Percentiles rank a stretch among this genome's conserved stretches.
Conservation (phyloP, 2,329 filamentous ascomycete species). For the Colletotrichum sp. region DNA sequence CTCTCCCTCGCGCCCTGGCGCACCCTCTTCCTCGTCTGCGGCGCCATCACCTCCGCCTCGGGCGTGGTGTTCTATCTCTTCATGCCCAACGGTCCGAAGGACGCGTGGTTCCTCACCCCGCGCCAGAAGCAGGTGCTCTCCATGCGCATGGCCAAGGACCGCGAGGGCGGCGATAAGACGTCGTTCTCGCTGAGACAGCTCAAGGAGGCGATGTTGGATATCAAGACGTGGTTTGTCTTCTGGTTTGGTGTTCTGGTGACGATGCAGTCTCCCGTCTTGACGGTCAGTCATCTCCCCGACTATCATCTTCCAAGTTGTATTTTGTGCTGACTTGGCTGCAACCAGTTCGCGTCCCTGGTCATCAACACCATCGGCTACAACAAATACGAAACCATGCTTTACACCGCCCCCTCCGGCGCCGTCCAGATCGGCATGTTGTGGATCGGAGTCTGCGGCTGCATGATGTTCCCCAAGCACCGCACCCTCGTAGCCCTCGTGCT, state of each 20-base stretch:
- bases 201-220: conserved; percentile 46
- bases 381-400: conserved; percentile 49
- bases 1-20: conserved; percentile 49
- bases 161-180: conserved; percentile 39
- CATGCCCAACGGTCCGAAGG: conserved; percentile 50
- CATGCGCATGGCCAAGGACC: conserved; percentile 33
- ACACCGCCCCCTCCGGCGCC: conserved; percentile 50
- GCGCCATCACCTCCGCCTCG: conserved; percentile 46
- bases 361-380: conserved; percentile 52
- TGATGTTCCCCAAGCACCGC: conserved; percentile 42
- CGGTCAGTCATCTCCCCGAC: conserved; percentile 25
- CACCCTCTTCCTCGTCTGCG: conserved; percentile 53
- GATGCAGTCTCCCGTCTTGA: conserved; percentile 49
- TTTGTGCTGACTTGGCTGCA: conserved; percentile 7
- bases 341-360: conserved; percentile 50
- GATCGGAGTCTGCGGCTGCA: conserved; percentile 45
- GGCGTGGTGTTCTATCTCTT: conserved; percentile 50
- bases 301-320: too few species aligned
- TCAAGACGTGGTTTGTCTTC: conserved; percentile 49
- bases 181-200: conserved; percentile 48
- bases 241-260: conserved; percentile 51
- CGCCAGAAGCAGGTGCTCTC: conserved; percentile 47
- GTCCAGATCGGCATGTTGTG: conserved; percentile 51
- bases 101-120: conserved; percentile 53
- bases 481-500: conserved; percentile 42